Conservation (phyloP, 768 basidiomycete species). For the Lactarius psammicola region DNA sequence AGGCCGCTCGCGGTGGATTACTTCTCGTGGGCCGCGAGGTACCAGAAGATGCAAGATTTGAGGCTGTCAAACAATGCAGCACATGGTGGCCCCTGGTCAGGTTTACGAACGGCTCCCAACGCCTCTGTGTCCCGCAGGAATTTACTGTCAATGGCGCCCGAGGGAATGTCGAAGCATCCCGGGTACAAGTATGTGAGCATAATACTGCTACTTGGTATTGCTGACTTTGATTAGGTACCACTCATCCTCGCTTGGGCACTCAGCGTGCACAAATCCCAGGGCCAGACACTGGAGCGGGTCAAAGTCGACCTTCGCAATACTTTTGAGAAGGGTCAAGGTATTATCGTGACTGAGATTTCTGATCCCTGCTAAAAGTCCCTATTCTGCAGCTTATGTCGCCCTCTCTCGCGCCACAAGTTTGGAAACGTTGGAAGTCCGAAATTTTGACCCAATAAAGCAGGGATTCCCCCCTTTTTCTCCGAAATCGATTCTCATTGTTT, state of each 20-base stretch:
- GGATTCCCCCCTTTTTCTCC: constrained; percentile 27
- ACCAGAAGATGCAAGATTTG: background rate
- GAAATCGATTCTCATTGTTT: constrained; percentile 4
- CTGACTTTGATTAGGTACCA: constrained; percentile 41
- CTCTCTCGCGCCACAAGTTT: constrained; percentile 70
- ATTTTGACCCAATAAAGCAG: constrained; percentile 60
- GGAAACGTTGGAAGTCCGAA: constrained; percentile 60
- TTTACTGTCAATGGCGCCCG: constrained; percentile 63
- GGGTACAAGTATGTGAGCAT: constrained; percentile 50
- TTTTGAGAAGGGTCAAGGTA: constrained; percentile 82
- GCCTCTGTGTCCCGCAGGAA: constrained; percentile 52
- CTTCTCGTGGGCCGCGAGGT: background rate
- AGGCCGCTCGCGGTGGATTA: constrained; percentile 42
- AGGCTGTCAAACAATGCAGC: constrained; percentile 7
- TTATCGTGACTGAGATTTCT: constrained; percentile 15
- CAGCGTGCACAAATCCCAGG: constrained; percentile 87
- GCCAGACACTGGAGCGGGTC: constrained; percentile 83
- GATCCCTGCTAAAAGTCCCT: background rate
- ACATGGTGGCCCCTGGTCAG: constrained; percentile 57
- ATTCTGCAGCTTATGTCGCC: constrained; percentile 58
- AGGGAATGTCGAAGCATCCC: constrained; percentile 57
- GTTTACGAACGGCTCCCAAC: constrained; percentile 49
- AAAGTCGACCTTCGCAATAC: constrained; percentile 71
- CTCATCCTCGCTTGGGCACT: constrained; percentile 81
- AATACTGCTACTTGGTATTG: constrained; percentile 7